phyloP scores from a whole-genome alignment of 2,329 filamentous ascomycete genomes.

The Paracorniculantispora psalliotae region DNA sequence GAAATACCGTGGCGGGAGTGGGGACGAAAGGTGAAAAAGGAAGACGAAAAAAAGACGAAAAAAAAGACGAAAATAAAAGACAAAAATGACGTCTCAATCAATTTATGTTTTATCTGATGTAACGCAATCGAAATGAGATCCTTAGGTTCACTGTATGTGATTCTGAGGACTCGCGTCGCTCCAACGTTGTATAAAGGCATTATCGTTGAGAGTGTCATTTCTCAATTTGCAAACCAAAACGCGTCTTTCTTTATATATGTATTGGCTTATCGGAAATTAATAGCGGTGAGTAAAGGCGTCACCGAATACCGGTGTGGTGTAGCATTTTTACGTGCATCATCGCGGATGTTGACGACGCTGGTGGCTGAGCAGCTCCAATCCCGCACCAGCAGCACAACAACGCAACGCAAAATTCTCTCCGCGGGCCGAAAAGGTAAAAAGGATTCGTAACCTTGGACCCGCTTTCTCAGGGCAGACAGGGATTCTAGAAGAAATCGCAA shows the following conservation, averaged over 20 bases:
- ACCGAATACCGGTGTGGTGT: slow-evolving; percentile 4
- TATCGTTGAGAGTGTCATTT: neutral
- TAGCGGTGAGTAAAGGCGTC: neutral
- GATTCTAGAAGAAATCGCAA: slow-evolving; percentile 3
- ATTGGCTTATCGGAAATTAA: neutral
- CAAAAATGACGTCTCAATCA: neutral
- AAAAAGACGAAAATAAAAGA: neutral
- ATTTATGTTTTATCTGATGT: neutral
- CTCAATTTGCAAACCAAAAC: neutral
- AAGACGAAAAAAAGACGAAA: no score
- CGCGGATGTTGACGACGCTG: slow-evolving; percentile 1
- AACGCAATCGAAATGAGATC: no score
- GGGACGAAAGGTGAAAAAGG: no score
- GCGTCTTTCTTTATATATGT: neutral
- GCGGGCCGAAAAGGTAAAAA: neutral
- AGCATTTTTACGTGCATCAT: neutral
- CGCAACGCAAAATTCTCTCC: neutral
- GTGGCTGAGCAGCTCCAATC: slow-evolving; percentile 2
- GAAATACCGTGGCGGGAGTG: no score
- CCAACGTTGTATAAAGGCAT: neutral
- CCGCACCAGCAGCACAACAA: neutral
- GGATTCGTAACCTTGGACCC: slow-evolving; percentile 2
- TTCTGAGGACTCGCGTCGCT: no score
- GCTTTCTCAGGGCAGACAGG: neutral
- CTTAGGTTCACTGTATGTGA: no score